Conservation (phyloP, 2,329 filamentous ascomycete genomes). For the Aspergillus fijiensis region DNA sequence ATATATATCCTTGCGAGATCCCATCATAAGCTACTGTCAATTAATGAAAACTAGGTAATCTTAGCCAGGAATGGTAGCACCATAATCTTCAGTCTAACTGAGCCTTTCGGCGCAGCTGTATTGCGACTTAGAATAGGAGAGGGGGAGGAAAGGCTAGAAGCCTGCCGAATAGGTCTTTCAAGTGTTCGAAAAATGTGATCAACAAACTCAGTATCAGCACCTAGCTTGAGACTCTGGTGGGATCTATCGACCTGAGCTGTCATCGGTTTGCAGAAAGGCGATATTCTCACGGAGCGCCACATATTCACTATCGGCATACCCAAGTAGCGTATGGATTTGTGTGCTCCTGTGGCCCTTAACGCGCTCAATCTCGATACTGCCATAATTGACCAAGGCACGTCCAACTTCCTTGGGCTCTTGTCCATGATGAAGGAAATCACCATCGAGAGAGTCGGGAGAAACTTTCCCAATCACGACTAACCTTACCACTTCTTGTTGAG, state of each 20-base stretch:
- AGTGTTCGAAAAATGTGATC: no score
- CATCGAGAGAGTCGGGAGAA: slow-evolving; percentile 41
- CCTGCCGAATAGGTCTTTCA: no score
- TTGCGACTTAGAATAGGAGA: no score
- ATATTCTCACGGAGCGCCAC: slow-evolving; percentile 86
- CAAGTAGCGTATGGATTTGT: slow-evolving; percentile 76
- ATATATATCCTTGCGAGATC: no score
- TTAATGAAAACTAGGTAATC: no score
- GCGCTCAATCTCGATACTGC: slow-evolving; percentile 74
- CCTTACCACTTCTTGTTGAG: slow-evolving; percentile 87
- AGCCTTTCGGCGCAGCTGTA: no score
- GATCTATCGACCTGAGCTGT: slow-evolving; percentile 11
- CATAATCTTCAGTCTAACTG: no score
- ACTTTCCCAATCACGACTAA: slow-evolving; percentile 73
- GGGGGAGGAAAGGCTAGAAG: no score
- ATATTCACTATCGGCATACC: slow-evolving; percentile 94
- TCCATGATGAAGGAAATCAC: slow-evolving; percentile 39
- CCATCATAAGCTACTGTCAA: no score
- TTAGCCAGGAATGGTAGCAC: no score
- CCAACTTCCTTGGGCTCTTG: slow-evolving; percentile 70
- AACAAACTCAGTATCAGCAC: no score
- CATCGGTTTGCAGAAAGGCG: slow-evolving; percentile 60
- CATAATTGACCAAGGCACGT: slow-evolving; percentile 87
- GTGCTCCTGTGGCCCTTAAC: slow-evolving; percentile 83
- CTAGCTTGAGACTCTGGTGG: no score